These are phyloP conservation scores for Cicer chorassanicum DNA, from an alignment of 306 rosid species.

Conservation along the genomic window DNA sequence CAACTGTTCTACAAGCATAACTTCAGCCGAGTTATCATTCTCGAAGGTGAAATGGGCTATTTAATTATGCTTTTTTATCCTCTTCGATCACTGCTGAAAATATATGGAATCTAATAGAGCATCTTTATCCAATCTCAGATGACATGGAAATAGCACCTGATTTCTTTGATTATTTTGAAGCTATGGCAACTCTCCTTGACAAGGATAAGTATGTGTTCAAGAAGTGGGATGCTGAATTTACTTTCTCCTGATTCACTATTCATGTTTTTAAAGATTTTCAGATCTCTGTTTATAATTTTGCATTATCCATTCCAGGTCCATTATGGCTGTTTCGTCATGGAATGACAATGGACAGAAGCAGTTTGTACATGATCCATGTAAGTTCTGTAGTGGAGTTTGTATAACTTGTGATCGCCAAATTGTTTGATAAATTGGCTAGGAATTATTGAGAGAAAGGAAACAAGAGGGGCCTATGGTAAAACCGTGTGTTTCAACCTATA, in stretches of 20 bases:
- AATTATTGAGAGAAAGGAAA: too few species aligned
- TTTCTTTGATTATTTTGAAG: conserved; percentile 94
- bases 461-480: too few species aligned
- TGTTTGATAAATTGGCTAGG: conserved; percentile 8
- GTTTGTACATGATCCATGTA: conserved; percentile 90
- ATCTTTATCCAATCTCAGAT: conserved; percentile 61
- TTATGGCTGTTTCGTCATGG: conserved; percentile 98
- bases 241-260: neutral
- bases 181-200: conserved; percentile 78
- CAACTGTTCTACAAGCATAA: conserved; percentile 81
- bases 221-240: conserved; percentile 30
- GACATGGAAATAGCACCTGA: conserved; percentile 99
- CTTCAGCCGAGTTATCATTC: conserved; percentile 83
- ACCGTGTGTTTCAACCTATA: too few species aligned
- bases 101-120: conserved; percentile 35
- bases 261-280: neutral
- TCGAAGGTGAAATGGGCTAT: conserved; percentile 77
- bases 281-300: conserved; percentile 35
- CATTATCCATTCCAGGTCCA: conserved; percentile 63
- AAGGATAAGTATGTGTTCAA: conserved; percentile 79
- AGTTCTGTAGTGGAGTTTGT: conserved; percentile 48
- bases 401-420: neutral
- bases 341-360: conserved; percentile 98
- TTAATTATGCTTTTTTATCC: conserved; percentile 11
- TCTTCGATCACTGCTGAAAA: conserved; percentile 33